Evolutionary conservation across 352 stramenopile genomes (phyloP), one percentile per base, ranked within the genome.

Genomic region (Pythium sukuiense): DNA sequence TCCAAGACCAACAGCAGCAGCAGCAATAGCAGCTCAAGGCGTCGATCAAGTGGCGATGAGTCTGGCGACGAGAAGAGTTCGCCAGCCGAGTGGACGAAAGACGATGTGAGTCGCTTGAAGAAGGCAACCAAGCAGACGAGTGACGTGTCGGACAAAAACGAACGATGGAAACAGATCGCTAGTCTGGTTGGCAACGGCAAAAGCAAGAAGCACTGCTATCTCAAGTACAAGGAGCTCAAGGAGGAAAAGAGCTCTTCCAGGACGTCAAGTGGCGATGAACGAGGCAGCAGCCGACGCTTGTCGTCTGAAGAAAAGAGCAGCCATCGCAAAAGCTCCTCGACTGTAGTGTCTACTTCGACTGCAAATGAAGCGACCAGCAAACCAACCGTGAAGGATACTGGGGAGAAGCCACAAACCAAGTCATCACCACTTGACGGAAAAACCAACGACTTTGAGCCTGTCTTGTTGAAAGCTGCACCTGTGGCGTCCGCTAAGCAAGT

Each of bases 181-280:
- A 54, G 16, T n/a, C 48, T 83, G 13, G 79, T 94, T 13, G 80
- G 84, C 13, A 82, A 79, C 46, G 69, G 70, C 1, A 90, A 87
- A 59, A 77, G 70, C n/a, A 93, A 93, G 54, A 91, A 91, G 64
- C 73, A 91, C 45, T 94, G 86, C 70, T 92, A 93, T 61, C 20
- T 91, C 32, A 93, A 94, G 70, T 94, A 94, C 74, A 94, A 94
- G 67, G 74, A 90, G 41, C 72, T 94, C 30, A 91, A 90, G 58
- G 73, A 87, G 30, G 79, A 88, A 54, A 87, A 83, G 39, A 69
- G 63, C 3, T 81, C 73, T 32, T 66, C 70, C 4, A 45, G 30
- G 3, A 41, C 32, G 3, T 39, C 37, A 0, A 60, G 46, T 67
- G 50, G 20, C 6, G 20, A 45, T n/a, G 53, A 53, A n/a, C 14